Percentiles rank a stretch among this genome's conserved stretches.
These are phyloP conservation scores for Globisporangium acanthophoron DNA, from an alignment of 352 stramenopile species.

Conservation along the genomic window DNA sequence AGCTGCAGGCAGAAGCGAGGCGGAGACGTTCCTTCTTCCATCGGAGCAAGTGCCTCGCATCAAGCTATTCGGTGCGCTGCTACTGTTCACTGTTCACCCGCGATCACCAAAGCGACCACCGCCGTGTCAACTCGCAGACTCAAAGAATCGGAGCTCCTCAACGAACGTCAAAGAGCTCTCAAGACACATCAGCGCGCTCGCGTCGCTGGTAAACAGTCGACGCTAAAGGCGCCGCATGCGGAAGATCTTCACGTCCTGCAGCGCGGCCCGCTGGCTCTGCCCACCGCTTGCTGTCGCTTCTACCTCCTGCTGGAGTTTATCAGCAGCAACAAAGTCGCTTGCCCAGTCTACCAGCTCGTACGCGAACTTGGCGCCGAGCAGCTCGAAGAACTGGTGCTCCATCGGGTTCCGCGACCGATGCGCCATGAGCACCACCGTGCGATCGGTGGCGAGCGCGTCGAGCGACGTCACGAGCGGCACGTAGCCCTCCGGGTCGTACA, in stretches of 20 bases:
- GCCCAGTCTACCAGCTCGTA: constrained; percentile 46
- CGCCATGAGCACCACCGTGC: constrained; percentile 65
- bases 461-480: constrained; percentile 58
- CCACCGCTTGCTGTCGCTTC: neutral
- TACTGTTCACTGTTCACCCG: too few relatives aligned
- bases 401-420: constrained; percentile 74
- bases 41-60: too few relatives aligned
- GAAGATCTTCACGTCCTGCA: constrained; percentile 75
- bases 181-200: neutral
- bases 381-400: constrained; percentile 78
- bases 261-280: constrained; percentile 17
- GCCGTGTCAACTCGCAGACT: too few relatives aligned
- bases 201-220: neutral
- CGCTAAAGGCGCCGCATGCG: constrained; percentile 24
- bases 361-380: constrained; percentile 37
- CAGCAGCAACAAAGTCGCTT: constrained; percentile 8
- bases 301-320: too few relatives aligned
- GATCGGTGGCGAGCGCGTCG: constrained; percentile 23
- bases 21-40: too few relatives aligned
- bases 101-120: too few relatives aligned
- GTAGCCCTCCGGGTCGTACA: constrained; percentile 78
- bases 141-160: too few relatives aligned
- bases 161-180: neutral
- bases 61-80: too few relatives aligned
- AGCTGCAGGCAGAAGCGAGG: too few relatives aligned